Conservation (phyloP, 768 basidiomycete genomes). For the Polyporus arcularius region DNA sequence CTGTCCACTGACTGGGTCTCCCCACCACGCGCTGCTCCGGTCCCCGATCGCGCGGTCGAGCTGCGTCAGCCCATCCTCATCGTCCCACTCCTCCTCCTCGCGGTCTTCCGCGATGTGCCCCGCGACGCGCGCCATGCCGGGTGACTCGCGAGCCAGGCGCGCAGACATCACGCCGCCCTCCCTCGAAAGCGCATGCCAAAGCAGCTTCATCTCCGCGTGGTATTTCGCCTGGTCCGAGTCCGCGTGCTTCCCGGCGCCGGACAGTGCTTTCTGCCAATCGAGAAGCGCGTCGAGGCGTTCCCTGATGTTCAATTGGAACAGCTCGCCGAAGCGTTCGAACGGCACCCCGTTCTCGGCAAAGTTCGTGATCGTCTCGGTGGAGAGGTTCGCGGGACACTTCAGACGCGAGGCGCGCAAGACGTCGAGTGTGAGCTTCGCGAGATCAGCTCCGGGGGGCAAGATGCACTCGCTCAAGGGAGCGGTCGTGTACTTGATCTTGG, state of each 20-base stretch:
- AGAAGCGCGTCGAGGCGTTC: conserved; percentile 27
- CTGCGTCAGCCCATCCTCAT: conserved; percentile 24
- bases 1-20: conserved; percentile 58
- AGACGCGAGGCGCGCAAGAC: conserved; percentile 55
- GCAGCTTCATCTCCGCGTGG: conserved; percentile 13
- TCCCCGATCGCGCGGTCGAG: conserved; percentile 28
- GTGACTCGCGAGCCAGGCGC: conserved; percentile 25
- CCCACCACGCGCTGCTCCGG: conserved; percentile 68
- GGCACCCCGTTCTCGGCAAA: conserved; percentile 66
- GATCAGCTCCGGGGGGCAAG: conserved; percentile 32
- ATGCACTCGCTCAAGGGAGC: conserved; percentile 15
- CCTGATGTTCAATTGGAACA: conserved; percentile 19
- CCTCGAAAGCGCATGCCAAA: conserved; percentile 27
- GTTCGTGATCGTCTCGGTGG: conserved; percentile 62
- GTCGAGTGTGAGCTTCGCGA: conserved; percentile 50
- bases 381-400: conserved; percentile 46
- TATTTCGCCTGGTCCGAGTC: conserved; percentile 1
- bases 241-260: background rate
- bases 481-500: conserved; percentile 39
- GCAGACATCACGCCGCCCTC: conserved; percentile 25
- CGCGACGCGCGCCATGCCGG: conserved; percentile 29
- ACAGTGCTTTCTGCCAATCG: background rate
- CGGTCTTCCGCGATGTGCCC: conserved; percentile 24
- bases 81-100: conserved; percentile 26
- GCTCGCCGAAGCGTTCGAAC: conserved; percentile 33